Evolutionary conservation across 1,139 yeast species (phyloP).

Genomic region (Hyphopichia khmerensis): DNA sequence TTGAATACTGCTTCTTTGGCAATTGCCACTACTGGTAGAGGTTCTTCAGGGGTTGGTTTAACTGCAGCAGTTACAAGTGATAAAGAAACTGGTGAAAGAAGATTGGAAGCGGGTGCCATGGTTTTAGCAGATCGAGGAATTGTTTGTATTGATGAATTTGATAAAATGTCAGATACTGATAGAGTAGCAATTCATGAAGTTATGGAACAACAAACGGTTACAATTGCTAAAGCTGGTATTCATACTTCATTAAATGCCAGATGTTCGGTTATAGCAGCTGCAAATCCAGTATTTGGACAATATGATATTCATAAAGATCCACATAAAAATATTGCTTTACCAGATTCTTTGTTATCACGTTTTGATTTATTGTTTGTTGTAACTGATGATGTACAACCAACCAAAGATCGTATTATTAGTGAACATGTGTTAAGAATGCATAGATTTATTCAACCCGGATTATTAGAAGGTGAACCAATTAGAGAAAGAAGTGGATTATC

Average conservation of each 20-base stretch:
- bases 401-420: constrained; percentile 80
- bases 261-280: constrained; percentile 97
- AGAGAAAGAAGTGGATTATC: constrained; percentile 72
- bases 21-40: constrained; percentile 98
- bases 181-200: constrained; percentile 99
- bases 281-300: constrained; percentile 96
- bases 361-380: constrained; percentile 94
- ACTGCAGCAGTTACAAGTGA: constrained; percentile 98
- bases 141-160: constrained; percentile 98
- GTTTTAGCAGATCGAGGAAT: constrained; percentile 96
- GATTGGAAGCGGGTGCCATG: constrained; percentile 99
- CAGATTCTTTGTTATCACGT: constrained; percentile 95
- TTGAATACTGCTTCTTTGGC: constrained; percentile 93
- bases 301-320: constrained; percentile 97
- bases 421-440: constrained; percentile 97
- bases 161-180: constrained; percentile 95
- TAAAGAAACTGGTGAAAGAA: constrained; percentile 94
- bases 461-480: constrained; percentile 91
- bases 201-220: constrained; percentile 99
- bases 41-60: constrained; percentile 98
- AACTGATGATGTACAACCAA: constrained; percentile 89
- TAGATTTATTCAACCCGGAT: constrained; percentile 84
- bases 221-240: constrained; percentile 98
- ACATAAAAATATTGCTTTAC: constrained; percentile 92
- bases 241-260: constrained; percentile 96